Conservation (phyloP, 2,329 filamentous ascomycete species). For the Xylariomycetidae sp. region DNA sequence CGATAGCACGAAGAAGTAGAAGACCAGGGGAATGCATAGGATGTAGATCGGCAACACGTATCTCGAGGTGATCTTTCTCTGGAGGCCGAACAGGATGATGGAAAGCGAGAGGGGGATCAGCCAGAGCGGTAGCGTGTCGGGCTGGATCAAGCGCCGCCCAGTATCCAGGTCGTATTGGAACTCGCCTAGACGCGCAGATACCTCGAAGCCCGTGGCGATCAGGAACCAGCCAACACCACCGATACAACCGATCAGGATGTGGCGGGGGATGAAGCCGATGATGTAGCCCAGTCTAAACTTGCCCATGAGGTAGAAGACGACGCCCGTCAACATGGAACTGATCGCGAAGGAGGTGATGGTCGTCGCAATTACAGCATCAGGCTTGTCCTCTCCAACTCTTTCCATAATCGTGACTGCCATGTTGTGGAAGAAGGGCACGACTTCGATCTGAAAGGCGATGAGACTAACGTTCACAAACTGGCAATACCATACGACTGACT, state of each 20-base stretch:
- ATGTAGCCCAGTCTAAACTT: constrained; percentile 82
- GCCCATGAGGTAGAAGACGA: constrained; percentile 89
- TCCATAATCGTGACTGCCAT: constrained; percentile 88
- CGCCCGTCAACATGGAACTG: constrained; percentile 83
- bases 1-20: constrained; percentile 70
- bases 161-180: constrained; percentile 77
- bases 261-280: constrained; percentile 92
- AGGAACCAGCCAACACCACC: constrained; percentile 96
- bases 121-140: constrained; percentile 78
- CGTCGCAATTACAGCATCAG: constrained; percentile 84
- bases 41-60: constrained; percentile 87
- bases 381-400: constrained; percentile 70
- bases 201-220: constrained; percentile 84
- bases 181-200: constrained; percentile 82
- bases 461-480: too few species aligned
- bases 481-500: too few species aligned
- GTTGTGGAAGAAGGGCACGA: constrained; percentile 97
- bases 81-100: constrained; percentile 67
- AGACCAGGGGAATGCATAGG: constrained; percentile 66
- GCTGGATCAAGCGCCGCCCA: constrained; percentile 63
- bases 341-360: constrained; percentile 87
- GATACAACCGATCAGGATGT: constrained; percentile 95
- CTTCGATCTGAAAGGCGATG: constrained; percentile 89
- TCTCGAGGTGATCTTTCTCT: constrained; percentile 71
- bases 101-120: constrained; percentile 71